phyloP scores from a whole-genome alignment of 768 basidiomycete species.

The Amanita thiersii region DNA sequence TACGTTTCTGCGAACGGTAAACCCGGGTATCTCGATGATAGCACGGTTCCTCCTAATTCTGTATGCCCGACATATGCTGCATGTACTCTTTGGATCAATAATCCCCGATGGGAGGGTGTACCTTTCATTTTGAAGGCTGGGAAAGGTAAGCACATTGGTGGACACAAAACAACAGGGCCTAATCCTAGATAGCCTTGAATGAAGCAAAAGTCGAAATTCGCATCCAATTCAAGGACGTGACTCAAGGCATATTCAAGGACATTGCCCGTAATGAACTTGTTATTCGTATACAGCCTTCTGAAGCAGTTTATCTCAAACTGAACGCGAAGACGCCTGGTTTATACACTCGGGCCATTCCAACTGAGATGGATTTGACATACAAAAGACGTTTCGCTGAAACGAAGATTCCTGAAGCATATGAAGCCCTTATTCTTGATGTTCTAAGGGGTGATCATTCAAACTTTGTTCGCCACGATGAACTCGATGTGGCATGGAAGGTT shows the following conservation, averaged over 20 bases:
- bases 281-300: constrained; percentile 92
- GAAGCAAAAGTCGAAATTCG: constrained; percentile 98
- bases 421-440: constrained; percentile 91
- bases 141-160: constrained; percentile 55
- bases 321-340: constrained; percentile 94
- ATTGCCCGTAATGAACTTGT: constrained; percentile 97
- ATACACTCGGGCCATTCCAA: constrained; percentile 82
- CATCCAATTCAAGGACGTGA: constrained; percentile 97
- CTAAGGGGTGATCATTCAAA: constrained; percentile 98
- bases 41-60: constrained; percentile 88
- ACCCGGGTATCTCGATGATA: constrained; percentile 98
- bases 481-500: constrained; percentile 97
- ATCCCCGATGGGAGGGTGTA: constrained; percentile 97
- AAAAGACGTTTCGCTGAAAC: constrained; percentile 87
- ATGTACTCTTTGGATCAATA: constrained; percentile 84
- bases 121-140: constrained; percentile 98
- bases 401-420: constrained; percentile 95
- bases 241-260: constrained; percentile 93
- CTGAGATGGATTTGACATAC: constrained; percentile 98
- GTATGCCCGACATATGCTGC: constrained; percentile 94
- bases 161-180: no score
- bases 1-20: constrained; percentile 85
- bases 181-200: constrained; percentile 73
- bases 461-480: constrained; percentile 96
- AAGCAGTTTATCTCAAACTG: constrained; percentile 95